Conservation (phyloP, 139 green algal genomes). For the Chara braunii region DNA sequence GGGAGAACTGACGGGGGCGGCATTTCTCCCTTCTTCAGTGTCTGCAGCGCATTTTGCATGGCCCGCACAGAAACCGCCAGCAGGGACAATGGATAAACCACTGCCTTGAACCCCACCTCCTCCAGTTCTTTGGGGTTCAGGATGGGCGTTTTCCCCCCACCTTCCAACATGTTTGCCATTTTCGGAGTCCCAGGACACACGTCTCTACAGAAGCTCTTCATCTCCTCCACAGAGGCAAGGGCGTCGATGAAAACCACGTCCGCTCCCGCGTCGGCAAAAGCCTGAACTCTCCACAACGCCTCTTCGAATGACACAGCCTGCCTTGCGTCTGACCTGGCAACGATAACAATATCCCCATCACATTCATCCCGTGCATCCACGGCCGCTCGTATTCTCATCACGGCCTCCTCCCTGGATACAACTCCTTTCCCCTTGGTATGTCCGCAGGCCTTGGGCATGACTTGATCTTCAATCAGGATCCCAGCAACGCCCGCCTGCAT, state of each 20-base stretch:
- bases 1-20: slow-evolving; percentile 32
- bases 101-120: slow-evolving; percentile 78
- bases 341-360: slow-evolving; percentile 72
- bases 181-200: slow-evolving; percentile 42
- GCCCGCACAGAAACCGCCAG: slow-evolving; percentile 31
- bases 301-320: slow-evolving; percentile 26
- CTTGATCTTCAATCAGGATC: slow-evolving; percentile 87
- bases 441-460: slow-evolving; percentile 84
- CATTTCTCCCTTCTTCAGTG: slow-evolving; percentile 24
- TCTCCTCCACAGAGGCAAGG: slow-evolving; percentile 71
- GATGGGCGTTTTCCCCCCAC: slow-evolving; percentile 83
- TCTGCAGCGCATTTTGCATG: slow-evolving; percentile 31
- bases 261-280: slow-evolving; percentile 83
- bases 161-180: slow-evolving; percentile 88
- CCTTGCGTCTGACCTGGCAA: slow-evolving; percentile 56
- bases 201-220: slow-evolving; percentile 58
- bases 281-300: slow-evolving; percentile 58
- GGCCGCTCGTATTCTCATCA: slow-evolving; percentile 61
- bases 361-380: slow-evolving; percentile 65
- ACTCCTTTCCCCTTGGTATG: slow-evolving; percentile 80
- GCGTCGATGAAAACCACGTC: slow-evolving; percentile 96
- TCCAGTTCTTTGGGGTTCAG: slow-evolving; percentile 61
- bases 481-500: slow-evolving; percentile 69
- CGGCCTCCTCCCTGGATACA: slow-evolving; percentile 67
- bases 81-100: slow-evolving; percentile 44